These are phyloP conservation scores for Agaricus bisporus DNA, from an alignment of 768 basidiomycete genomes.

Conservation along the genomic window DNA sequence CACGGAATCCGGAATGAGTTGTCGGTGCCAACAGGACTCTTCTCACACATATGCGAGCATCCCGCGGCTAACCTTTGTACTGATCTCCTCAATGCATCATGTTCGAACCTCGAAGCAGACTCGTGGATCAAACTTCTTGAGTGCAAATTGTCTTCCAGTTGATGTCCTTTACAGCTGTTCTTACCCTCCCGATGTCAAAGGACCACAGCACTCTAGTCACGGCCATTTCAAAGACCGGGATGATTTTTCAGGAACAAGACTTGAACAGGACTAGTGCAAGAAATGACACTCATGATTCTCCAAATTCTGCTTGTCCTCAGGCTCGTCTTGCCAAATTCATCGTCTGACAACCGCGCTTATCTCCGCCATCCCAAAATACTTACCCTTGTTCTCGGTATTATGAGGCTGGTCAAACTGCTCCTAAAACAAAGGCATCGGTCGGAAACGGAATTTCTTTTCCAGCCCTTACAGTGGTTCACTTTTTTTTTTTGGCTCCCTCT, in stretches of 20 bases:
- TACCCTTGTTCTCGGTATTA: neutral
- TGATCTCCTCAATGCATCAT: neutral
- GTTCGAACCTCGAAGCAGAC: neutral
- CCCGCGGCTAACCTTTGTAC: neutral
- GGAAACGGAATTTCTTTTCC: too few relatives aligned
- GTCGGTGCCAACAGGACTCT: neutral
- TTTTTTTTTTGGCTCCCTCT: too few relatives aligned
- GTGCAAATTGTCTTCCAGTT: neutral
- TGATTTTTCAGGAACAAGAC: too few relatives aligned
- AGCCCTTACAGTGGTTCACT: too few relatives aligned
- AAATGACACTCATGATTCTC: neutral
- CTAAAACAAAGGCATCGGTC: too few relatives aligned
- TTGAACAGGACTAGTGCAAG: neutral
- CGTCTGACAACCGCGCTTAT: neutral
- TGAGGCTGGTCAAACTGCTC: too few relatives aligned
- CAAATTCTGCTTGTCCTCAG: neutral
- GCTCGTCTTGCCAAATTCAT: neutral
- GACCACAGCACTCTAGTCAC: neutral
- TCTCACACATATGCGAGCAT: neutral
- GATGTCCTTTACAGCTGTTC: neutral
- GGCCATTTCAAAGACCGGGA: too few relatives aligned
- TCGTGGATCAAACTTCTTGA: slow-evolving; percentile 7
- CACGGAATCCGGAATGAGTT: neutral
- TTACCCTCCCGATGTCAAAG: slow-evolving; percentile 5
- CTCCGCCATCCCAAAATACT: slow-evolving; percentile 5